Conservation (phyloP, 805 yeast species). For the Debaryomyces maramus region DNA sequence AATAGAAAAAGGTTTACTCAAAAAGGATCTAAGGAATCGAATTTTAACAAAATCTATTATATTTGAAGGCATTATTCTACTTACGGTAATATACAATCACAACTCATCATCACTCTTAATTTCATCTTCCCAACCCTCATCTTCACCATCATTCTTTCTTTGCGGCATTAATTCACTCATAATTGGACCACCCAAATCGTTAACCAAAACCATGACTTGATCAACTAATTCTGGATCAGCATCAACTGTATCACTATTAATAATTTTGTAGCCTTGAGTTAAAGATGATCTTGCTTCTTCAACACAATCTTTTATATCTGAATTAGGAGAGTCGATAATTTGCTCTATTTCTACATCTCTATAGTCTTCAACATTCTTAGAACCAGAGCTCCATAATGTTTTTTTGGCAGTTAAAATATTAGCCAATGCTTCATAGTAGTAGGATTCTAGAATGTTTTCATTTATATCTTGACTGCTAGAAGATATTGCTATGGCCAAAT, state of each 20-base stretch:
- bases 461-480: constrained; percentile 70
- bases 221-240: constrained; percentile 59
- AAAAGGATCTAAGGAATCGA: no score
- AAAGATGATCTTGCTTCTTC: constrained; percentile 46
- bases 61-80: background rate
- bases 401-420: constrained; percentile 47
- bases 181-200: constrained; percentile 61
- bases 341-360: constrained; percentile 34
- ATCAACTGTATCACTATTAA: constrained; percentile 39
- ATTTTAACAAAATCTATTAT: no score
- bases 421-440: constrained; percentile 81
- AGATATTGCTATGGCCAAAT: constrained; percentile 65
- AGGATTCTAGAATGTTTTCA: constrained; percentile 79
- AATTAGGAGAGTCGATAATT: constrained; percentile 20
- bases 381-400: constrained; percentile 11
- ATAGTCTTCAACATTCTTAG: constrained; percentile 33
- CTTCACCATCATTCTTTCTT: constrained; percentile 31
- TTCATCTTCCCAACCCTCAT: constrained; percentile 56
- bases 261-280: constrained; percentile 45
- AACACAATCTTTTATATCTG: constrained; percentile 28
- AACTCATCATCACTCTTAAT: constrained; percentile 38
- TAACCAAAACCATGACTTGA: constrained; percentile 52
- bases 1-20: no score
- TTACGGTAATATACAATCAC: background rate
- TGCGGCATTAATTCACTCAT: constrained; percentile 42